Evolutionary conservation across 176 grass and related monocot genomes (phyloP), one percentile per base, ranked within the genome.

Genomic region (Carex kokanica): DNA sequence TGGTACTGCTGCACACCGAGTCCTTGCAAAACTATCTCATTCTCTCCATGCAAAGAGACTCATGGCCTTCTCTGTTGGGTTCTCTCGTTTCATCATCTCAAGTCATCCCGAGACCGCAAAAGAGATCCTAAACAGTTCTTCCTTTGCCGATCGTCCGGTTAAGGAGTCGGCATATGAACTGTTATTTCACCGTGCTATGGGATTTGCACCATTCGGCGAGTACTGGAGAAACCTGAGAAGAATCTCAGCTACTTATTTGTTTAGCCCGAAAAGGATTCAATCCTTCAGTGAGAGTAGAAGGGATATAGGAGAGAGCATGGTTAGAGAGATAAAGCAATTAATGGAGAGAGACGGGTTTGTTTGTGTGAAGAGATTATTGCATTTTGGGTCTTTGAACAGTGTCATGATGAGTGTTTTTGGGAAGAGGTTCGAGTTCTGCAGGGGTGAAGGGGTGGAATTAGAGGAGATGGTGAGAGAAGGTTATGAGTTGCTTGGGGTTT

Each of bases 401-500:
- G 70, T 87, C 4, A 66, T 83, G 70, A 58, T 78, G 80, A 87
- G 86, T 54, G 86, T 87, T 29, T 87, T 87, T 57, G 86, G 86
- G 23, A 78, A 78, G 64, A 78, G 60, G 62, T 83, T 45, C 24
- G 86, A 87, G 62, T 87, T 87, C 47, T 32, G 17, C 4, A 64
- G 24, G 13, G 64, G 59, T 25, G 91, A 90, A 81, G 94, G 83
- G 0, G 91, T 89, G 75, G 38, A 70, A 51, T 88, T 97, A n/a
- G 92, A 85, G 78, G 31, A 23, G 59, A 93, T 97, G 87, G 94
- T 97, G 75, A 78, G 89, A 1, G 94, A 97, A 58, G 91, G 94
- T 16, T 97, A 93, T 85, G 91, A 97, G 3, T 86, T 97, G 81
- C 86, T 97, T 10, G 94, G 94, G 6, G 89, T 91, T 15, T 97